Evolutionary conservation across 2,329 filamentous ascomycete species (phyloP).

Genomic region (Pleomassaria siparia): DNA sequence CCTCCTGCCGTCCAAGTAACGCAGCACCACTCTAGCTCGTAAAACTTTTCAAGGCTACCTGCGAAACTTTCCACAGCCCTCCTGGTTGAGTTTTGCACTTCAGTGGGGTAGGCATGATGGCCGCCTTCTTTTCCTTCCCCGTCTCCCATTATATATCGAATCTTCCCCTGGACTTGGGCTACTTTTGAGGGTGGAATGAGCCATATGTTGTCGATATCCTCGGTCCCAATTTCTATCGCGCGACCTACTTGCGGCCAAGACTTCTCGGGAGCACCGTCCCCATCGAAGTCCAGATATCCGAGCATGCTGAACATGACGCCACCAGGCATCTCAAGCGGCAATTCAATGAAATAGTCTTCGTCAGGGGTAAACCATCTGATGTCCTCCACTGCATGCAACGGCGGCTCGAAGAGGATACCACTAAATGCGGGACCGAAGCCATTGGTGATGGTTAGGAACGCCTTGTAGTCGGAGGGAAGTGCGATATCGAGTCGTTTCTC

Average conservation of each 20-base stretch:
- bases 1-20: background rate
- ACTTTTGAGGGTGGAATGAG: constrained; percentile 1
- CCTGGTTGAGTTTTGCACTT: too few species aligned
- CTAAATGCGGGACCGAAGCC: constrained; percentile 10
- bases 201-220: constrained; percentile 62
- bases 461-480: constrained; percentile 17
- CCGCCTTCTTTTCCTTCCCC: too few species aligned
- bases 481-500: constrained; percentile 11
- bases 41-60: constrained; percentile 1
- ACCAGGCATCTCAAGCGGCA: constrained; percentile 4
- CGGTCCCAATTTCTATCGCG: constrained; percentile 8
- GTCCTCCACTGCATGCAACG: constrained; percentile 2
- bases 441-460: constrained; percentile 16
- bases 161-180: background rate
- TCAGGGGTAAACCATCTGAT: constrained; percentile 8
- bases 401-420: constrained; percentile 9
- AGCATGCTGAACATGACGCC: too few species aligned
- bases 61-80: background rate
- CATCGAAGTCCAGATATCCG: background rate
- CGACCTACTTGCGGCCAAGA: constrained; percentile 3
- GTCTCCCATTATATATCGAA: background rate
- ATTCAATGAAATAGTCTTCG: constrained; percentile 9
- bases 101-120: too few species aligned
- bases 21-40: constrained; percentile 4
- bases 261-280: background rate